Conservation (phyloP, 2,329 filamentous ascomycete genomes). For the Macroventuria anomochaeta region DNA sequence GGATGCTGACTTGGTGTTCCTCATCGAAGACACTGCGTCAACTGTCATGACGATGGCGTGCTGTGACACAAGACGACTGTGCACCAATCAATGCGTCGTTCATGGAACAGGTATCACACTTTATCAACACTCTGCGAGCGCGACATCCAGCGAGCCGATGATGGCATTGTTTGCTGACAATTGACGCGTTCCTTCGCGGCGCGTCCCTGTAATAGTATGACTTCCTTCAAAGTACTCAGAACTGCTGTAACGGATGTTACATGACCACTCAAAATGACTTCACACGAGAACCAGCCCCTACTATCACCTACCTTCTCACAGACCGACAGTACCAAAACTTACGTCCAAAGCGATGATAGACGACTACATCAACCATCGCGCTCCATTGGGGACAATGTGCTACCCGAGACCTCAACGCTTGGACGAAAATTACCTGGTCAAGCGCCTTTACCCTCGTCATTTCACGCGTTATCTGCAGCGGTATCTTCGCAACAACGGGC, state of each 20-base stretch:
- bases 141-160: constrained; percentile 13
- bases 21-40: constrained; percentile 1
- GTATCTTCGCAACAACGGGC: constrained; percentile 75
- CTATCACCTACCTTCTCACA: constrained; percentile 25
- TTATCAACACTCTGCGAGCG: constrained; percentile 1
- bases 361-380: constrained; percentile 23
- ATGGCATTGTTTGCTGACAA: constrained; percentile 39
- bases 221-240: neutral
- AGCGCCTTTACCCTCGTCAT: constrained; percentile 72
- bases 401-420: constrained; percentile 64
- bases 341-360: constrained; percentile 24
- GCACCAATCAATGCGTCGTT: constrained; percentile 11
- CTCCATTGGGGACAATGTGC: constrained; percentile 62
- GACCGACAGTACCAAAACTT: constrained; percentile 26
- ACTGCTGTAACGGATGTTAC: neutral
- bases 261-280: constrained; percentile 20
- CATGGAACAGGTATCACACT: constrained; percentile 7
- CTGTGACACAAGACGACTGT: constrained; percentile 1
- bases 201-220: neutral
- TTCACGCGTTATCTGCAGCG: constrained; percentile 71
- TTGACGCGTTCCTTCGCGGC: constrained; percentile 14
- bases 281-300: constrained; percentile 28
- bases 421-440: constrained; percentile 67
- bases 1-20: neutral
- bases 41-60: constrained; percentile 10